phyloP scores from a whole-genome alignment of 2,329 filamentous ascomycete genomes.

The Pseudogymnoascus sp. region DNA sequence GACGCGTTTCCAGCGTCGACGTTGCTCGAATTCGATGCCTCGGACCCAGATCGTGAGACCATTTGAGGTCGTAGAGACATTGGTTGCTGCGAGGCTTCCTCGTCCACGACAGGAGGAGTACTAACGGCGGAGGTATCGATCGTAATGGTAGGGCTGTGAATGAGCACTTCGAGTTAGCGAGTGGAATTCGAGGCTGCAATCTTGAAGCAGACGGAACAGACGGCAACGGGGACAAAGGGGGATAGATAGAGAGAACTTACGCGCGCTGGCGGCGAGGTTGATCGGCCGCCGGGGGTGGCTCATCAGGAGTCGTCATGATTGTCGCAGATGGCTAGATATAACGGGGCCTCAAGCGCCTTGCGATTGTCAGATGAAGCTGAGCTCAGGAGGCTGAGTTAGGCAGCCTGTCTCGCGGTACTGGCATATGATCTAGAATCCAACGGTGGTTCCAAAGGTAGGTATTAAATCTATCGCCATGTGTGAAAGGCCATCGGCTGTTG shows the following conservation, averaged over 20 bases:
- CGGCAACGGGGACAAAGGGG: conserved; percentile 6
- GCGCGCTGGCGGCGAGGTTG: conserved; percentile 26
- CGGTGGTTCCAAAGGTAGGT: neutral
- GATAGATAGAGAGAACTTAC: conserved; percentile 20
- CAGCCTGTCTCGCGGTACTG: neutral
- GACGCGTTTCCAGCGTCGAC: conserved; percentile 3
- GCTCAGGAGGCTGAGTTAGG: conserved; percentile 1
- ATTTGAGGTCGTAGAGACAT: conserved; percentile 31
- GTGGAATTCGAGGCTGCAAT: conserved; percentile 4
- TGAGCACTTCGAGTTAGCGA: conserved; percentile 17
- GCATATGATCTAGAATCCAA: conserved; percentile 5
- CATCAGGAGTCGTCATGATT: neutral
- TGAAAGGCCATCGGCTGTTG: neutral
- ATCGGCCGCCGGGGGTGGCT: neutral
- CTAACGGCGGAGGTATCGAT: conserved; percentile 49
- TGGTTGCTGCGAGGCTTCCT: conserved; percentile 26
- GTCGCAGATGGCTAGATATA: neutral
- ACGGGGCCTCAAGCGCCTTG: neutral
- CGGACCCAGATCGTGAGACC: conserved; percentile 12
- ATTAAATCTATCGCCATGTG: neutral
- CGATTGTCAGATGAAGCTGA: neutral
- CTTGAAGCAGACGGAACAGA: neutral
- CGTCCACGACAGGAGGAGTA: conserved; percentile 24
- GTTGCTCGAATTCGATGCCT: neutral
- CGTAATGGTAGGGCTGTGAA: conserved; percentile 43